Conservation (phyloP, 805 yeast genomes). For the Nakazawaea holstii region DNA sequence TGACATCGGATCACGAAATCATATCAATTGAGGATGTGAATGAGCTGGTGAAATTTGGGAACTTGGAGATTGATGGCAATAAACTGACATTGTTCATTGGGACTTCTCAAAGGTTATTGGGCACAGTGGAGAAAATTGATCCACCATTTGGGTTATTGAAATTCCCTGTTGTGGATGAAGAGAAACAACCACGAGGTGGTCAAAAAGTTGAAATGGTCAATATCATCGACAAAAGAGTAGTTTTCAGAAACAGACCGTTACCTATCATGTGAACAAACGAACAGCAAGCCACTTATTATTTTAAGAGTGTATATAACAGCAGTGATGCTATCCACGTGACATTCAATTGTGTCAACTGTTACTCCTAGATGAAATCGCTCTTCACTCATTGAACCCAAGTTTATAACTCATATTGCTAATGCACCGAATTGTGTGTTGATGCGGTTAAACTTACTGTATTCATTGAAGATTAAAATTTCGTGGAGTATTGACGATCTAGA, state of each 20-base stretch:
- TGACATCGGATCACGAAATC: neutral
- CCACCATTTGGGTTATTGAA: conserved; percentile 62
- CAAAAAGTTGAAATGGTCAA: conserved; percentile 49
- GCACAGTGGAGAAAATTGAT: conserved; percentile 50
- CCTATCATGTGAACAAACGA: conserved; percentile 55
- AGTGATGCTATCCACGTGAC: too few relatives aligned
- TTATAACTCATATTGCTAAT: too few relatives aligned
- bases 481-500: too few relatives aligned
- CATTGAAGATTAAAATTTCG: too few relatives aligned
- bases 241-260: conserved; percentile 65
- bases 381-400: too few relatives aligned
- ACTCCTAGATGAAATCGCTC: too few relatives aligned
- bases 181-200: conserved; percentile 12
- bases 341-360: too few relatives aligned
- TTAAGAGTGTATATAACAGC: too few relatives aligned
- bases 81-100: conserved; percentile 60
- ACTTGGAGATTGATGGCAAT: conserved; percentile 36
- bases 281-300: too few relatives aligned
- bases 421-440: too few relatives aligned
- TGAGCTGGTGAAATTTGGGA: conserved; percentile 48
- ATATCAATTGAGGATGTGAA: neutral
- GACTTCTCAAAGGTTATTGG: conserved; percentile 64
- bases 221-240: conserved; percentile 49
- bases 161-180: conserved; percentile 25
- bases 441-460: too few relatives aligned